Conservation (phyloP, 2,329 filamentous ascomycete genomes). For the Fusarium phyllophilum region DNA sequence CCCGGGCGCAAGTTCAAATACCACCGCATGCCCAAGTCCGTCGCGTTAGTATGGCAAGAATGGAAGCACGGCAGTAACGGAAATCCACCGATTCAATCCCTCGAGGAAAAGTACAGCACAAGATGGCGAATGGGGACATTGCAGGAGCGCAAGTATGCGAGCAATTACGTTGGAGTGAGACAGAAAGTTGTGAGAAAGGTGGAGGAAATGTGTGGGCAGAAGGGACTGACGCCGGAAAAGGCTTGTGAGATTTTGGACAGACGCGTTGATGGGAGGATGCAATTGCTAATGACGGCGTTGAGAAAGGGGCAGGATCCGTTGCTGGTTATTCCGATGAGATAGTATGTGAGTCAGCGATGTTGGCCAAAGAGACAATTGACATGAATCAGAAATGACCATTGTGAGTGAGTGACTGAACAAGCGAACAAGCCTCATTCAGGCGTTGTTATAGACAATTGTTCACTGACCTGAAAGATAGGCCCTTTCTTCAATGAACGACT, state of each 20-base stretch:
- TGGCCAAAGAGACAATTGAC: not conserved
- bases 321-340: slow-evolving; percentile 18
- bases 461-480: not conserved
- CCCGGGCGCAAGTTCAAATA: slow-evolving; percentile 32
- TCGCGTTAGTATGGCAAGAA: slow-evolving; percentile 38
- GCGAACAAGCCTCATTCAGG: not conserved
- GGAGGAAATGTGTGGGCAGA: slow-evolving; percentile 24
- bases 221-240: not conserved
- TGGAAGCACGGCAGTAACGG: slow-evolving; percentile 37
- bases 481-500: not conserved
- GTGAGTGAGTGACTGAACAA: not conserved
- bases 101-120: slow-evolving; percentile 35
- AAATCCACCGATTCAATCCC: slow-evolving; percentile 34
- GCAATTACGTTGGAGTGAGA: slow-evolving; percentile 42
- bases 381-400: not conserved
- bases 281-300: slow-evolving; percentile 34
- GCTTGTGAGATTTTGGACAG: slow-evolving; percentile 30
- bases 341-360: not conserved
- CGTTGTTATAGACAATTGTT: not conserved
- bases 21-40: slow-evolving; percentile 39
- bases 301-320: slow-evolving; percentile 38
- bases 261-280: slow-evolving; percentile 40
- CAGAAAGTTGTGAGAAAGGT: slow-evolving; percentile 36
- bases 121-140: slow-evolving; percentile 33
- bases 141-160: slow-evolving; percentile 40